Evolutionary conservation across 768 basidiomycete genomes (phyloP).

Genomic region (Pleurotus tuber-regium): DNA sequence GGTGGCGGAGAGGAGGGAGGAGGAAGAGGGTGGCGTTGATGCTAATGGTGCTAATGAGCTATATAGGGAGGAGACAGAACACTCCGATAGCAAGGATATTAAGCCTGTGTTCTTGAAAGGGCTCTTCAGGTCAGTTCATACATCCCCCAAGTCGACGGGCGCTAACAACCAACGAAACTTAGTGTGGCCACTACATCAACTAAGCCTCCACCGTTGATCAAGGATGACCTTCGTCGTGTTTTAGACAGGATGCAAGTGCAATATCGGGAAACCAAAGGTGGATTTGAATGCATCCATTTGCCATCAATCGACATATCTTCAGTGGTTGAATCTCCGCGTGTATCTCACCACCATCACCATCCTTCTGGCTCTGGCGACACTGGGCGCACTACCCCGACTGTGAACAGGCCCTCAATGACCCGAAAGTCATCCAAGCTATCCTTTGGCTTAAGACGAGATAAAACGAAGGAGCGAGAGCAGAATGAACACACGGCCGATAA

Average conservation of each 20-base stretch:
- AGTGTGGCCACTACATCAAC: constrained; percentile 96
- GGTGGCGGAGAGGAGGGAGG: constrained; percentile 42
- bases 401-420: constrained; percentile 51
- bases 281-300: constrained; percentile 94
- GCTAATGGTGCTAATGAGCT: constrained; percentile 36
- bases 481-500: constrained; percentile 33
- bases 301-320: constrained; percentile 92
- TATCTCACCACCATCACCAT: constrained; percentile 33
- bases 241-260: constrained; percentile 95
- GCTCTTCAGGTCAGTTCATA: constrained; percentile 74
- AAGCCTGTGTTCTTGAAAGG: constrained; percentile 97
- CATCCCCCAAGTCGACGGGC: no score
- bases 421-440: constrained; percentile 81
- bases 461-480: constrained; percentile 48
- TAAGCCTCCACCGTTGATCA: constrained; percentile 77
- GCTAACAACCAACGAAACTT: no score
- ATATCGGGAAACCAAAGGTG: constrained; percentile 85
- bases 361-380: constrained; percentile 51
- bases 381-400: constrained; percentile 28
- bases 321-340: constrained; percentile 38
- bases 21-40: constrained; percentile 23
- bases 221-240: constrained; percentile 81
- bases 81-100: constrained; percentile 65
- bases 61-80: constrained; percentile 48
- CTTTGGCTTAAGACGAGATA: constrained; percentile 60